Evolutionary conservation across 2,329 filamentous ascomycete species (phyloP), one percentile per base, ranked within the genome.

Genomic region (Fonsecaea pedrosoi): DNA sequence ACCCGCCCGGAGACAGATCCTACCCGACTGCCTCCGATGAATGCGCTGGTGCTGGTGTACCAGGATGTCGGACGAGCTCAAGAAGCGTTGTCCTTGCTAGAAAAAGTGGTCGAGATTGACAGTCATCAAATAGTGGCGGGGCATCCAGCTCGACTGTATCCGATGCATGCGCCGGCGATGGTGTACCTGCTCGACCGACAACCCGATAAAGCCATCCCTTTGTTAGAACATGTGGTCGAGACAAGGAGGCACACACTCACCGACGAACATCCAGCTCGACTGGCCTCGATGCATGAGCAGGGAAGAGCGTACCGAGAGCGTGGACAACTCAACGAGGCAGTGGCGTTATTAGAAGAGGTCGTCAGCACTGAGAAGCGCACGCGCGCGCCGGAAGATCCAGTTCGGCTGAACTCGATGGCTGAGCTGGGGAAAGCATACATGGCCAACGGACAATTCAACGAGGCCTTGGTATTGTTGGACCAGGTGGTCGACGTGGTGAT

Each of bases 301-400:
- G 35, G n/a, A 15, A 32, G 4, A 9, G 8, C 8, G n/a, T 32
- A 15, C n/a, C 42, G 55, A 37, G 13, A 58, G 8, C 35, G 30
- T 2, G 55, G 55, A 8, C 55, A 42, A 25, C 55, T n/a, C 9
- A 40, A 10, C 42, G 12, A 25, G 4, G 55, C 54, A 10, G 12
- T 56, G 3, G 2, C n/a, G 34, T 12, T 56, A 12, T n/a, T 56
- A 18, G 25, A 56, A 10, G 25, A 38, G n/a, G 54, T 56, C 12
- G 54, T 56, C 3, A n/a, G 30, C 7, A 35, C 37, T 35, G 0
- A 21, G 10, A n/a, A 54, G 40, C 35, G 35, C 10, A 72, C 63
- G 54, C 69, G 76, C 1, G 65, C 69, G 37, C 70, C 73, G 21
- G 64, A 75, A 7, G 71, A 76, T 62, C 69, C 74, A n/a, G 67